Evolutionary conservation across 768 basidiomycete species (phyloP).

Genomic region (Macrocybe gigantea): DNA sequence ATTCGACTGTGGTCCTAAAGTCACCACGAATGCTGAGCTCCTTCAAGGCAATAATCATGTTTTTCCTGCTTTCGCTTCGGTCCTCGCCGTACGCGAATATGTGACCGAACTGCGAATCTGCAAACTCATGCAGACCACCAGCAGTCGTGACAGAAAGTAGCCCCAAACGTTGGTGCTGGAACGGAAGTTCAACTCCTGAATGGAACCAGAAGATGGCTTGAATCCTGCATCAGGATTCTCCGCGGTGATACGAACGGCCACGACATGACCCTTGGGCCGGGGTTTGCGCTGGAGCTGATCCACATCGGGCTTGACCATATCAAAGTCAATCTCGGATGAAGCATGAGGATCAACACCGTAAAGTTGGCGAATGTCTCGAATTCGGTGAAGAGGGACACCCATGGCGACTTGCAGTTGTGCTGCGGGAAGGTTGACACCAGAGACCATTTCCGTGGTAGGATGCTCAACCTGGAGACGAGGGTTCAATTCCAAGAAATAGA

Average conservation of each 20-base stretch:
- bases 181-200: slow-evolving; percentile 99
- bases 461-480: slow-evolving; percentile 99
- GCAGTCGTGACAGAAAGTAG: slow-evolving; percentile 96
- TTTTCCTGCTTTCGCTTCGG: slow-evolving; percentile 91
- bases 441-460: slow-evolving; percentile 99
- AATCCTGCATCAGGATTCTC: slow-evolving; percentile 99
- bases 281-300: slow-evolving; percentile 91
- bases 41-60: slow-evolving; percentile 99
- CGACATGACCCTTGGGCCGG: slow-evolving; percentile 94
- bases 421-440: slow-evolving; percentile 95
- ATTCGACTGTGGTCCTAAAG: slow-evolving; percentile 98
- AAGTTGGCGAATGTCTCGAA: slow-evolving; percentile 90
- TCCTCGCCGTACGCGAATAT: slow-evolving; percentile 99
- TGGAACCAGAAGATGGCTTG: slow-evolving; percentile 94
- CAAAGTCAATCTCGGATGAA: slow-evolving; percentile 93
- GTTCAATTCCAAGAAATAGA: slow-evolving; percentile 98
- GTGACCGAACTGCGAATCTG: slow-evolving; percentile 98
- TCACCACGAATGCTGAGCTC: slow-evolving; percentile 98
- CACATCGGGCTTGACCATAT: slow-evolving; percentile 85
- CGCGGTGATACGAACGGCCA: slow-evolving; percentile 98
- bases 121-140: slow-evolving; percentile 97
- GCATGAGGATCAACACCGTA: slow-evolving; percentile 93
- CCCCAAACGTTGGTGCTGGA: slow-evolving; percentile 99
- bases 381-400: slow-evolving; percentile 95
- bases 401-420: slow-evolving; percentile 97